Percentiles rank a stretch among this genome's conserved stretches.
These are phyloP conservation scores for Clavispora asparagi DNA, from an alignment of 805 yeast species.

Conservation along the genomic window DNA sequence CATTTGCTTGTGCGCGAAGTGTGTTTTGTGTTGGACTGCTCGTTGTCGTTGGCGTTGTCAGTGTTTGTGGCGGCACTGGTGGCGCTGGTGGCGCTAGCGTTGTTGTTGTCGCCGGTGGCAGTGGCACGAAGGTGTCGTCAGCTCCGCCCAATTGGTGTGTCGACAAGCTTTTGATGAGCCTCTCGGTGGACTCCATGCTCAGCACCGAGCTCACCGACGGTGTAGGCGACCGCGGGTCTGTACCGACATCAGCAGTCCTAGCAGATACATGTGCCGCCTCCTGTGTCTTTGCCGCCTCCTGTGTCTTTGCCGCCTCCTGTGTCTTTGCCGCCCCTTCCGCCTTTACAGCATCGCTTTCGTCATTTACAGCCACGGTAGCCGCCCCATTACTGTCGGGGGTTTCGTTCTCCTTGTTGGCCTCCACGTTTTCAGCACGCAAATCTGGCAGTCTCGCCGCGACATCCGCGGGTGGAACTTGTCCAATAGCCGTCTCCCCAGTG, in stretches of 20 bases:
- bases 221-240: neutral
- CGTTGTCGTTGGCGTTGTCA: neutral
- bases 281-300: too few species aligned
- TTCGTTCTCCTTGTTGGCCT: too few species aligned
- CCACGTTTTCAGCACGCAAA: too few species aligned
- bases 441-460: too few species aligned
- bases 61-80: neutral
- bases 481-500: too few species aligned
- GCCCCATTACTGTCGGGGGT: too few species aligned
- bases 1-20: neutral
- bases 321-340: too few species aligned
- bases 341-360: too few species aligned
- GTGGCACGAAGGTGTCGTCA: neutral
- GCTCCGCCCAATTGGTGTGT: conserved; percentile 1
- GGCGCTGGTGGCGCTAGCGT: neutral
- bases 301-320: neutral
- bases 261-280: too few species aligned
- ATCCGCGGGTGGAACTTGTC: too few species aligned
- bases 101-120: neutral
- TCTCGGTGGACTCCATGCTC: conserved; percentile 14
- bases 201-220: conserved; percentile 7
- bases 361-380: too few species aligned
- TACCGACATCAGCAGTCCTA: too few species aligned
- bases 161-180: conserved; percentile 11
- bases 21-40: neutral